Percentiles rank a stretch among this genome's conserved stretches.
phyloP scores from a whole-genome alignment of 1,284 basidiomycete genomes.

The Polyporus tsugae region DNA sequence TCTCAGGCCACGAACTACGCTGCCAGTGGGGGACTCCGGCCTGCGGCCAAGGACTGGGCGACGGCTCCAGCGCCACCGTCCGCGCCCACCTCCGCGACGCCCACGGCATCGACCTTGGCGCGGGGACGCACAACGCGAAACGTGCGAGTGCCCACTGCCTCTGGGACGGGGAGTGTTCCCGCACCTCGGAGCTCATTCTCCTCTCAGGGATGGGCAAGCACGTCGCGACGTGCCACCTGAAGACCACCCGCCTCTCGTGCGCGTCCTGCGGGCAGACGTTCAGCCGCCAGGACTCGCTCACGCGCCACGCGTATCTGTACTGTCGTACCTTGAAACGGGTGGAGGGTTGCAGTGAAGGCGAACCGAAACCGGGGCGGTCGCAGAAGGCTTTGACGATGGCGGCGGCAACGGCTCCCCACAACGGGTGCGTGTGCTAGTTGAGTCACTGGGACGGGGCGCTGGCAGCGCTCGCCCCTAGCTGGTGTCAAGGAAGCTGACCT shows the following conservation, averaged over 20 bases:
- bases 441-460: not conserved
- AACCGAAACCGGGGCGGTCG: not conserved
- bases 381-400: not conserved
- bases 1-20: not conserved
- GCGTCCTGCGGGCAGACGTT: constrained; percentile 21
- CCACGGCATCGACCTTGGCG: constrained; percentile 8
- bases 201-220: constrained; percentile 30
- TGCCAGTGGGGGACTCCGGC: constrained; percentile 8
- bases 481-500: not conserved
- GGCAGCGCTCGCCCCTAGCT: not conserved
- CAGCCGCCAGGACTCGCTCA: constrained; percentile 26
- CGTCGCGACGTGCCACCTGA: constrained; percentile 29
- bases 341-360: not conserved
- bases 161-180: constrained; percentile 16
- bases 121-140: not conserved
- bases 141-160: constrained; percentile 11
- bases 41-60: not conserved
- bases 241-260: constrained; percentile 21
- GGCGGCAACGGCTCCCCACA: not conserved
- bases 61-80: constrained; percentile 6
- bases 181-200: constrained; percentile 9
- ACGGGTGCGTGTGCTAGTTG: not conserved
- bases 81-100: constrained; percentile 18
- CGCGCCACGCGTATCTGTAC: constrained; percentile 22
- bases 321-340: not conserved